These are phyloP conservation scores for Musa schizocarpa DNA, from an alignment of 176 grass and related monocot species.

Conservation along the genomic window DNA sequence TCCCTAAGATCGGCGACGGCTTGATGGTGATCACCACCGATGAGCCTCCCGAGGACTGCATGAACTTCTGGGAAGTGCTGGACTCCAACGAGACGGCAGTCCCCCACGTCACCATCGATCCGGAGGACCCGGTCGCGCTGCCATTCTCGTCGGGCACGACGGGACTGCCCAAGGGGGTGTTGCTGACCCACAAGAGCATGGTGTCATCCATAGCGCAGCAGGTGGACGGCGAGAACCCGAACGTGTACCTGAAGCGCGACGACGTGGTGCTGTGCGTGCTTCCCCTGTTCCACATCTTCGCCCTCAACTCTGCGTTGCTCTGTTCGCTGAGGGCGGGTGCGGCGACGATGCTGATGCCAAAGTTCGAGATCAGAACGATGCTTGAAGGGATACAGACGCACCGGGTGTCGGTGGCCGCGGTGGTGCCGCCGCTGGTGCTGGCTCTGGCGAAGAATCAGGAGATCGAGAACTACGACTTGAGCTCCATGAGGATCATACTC, in stretches of 20 bases:
- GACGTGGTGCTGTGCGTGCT: slow-evolving; percentile 44
- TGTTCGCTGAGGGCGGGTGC: slow-evolving; percentile 30
- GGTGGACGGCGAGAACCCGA: slow-evolving; percentile 39
- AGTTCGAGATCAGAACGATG: slow-evolving; percentile 36
- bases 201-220: slow-evolving; percentile 30
- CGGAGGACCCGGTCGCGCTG: slow-evolving; percentile 27
- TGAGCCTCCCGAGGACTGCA: slow-evolving; percentile 16
- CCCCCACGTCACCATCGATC: slow-evolving; percentile 6
- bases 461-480: slow-evolving; percentile 34
- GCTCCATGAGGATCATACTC: slow-evolving; percentile 28
- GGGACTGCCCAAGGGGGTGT: slow-evolving; percentile 36
- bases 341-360: slow-evolving; percentile 37
- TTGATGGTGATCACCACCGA: slow-evolving; percentile 20
- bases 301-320: slow-evolving; percentile 33
- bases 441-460: slow-evolving; percentile 33
- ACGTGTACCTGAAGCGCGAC: slow-evolving; percentile 18
- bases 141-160: slow-evolving; percentile 41
- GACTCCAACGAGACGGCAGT: slow-evolving; percentile 9
- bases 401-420: slow-evolving; percentile 33
- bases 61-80: slow-evolving; percentile 14
- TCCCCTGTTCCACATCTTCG: slow-evolving; percentile 44
- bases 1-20: neutral
- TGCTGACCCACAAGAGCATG: slow-evolving; percentile 37
- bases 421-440: slow-evolving; percentile 42
- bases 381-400: slow-evolving; percentile 26